Percentiles rank a stretch among this genome's conserved stretches.
These are phyloP conservation scores for Vittaforma corneae DNA, from an alignment of 371 early-diverging fungal genomes.

Conservation along the genomic window DNA sequence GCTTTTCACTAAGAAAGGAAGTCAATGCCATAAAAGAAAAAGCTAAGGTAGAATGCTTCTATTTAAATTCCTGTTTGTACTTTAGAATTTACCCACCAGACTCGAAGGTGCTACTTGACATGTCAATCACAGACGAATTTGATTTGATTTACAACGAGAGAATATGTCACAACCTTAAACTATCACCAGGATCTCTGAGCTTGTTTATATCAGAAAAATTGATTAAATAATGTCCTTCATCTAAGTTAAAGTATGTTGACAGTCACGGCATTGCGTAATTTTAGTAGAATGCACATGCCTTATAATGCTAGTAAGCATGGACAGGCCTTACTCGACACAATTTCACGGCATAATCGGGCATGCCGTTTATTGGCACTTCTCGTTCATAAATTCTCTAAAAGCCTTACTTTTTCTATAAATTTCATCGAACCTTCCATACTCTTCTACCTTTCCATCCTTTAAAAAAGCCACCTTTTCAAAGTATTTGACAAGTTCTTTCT, in stretches of 20 bases:
- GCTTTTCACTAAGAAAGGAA: background rate
- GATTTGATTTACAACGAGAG: too few species aligned
- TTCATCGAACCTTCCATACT: background rate
- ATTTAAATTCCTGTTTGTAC: background rate
- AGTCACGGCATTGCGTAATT: background rate
- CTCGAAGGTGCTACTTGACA: background rate
- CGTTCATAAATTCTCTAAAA: constrained; percentile 10
- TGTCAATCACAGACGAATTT: background rate
- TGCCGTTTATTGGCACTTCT: background rate
- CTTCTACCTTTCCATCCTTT: constrained; percentile 11
- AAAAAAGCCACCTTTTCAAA: constrained; percentile 36
- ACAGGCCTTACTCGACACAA: too few species aligned
- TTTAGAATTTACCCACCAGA: background rate
- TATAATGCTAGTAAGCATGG: background rate
- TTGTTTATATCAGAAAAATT: background rate
- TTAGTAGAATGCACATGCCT: background rate
- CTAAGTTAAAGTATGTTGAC: background rate
- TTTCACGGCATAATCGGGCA: too few species aligned
- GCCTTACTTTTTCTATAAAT: background rate
- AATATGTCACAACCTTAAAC: background rate
- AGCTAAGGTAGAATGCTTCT: background rate
- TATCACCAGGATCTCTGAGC: background rate
- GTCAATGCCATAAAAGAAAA: background rate
- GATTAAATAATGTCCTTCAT: background rate
- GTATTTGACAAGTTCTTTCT: constrained; percentile 12